Conservation (phyloP, 2,329 filamentous ascomycete species). For the Penicillium aurantiogriseum region DNA sequence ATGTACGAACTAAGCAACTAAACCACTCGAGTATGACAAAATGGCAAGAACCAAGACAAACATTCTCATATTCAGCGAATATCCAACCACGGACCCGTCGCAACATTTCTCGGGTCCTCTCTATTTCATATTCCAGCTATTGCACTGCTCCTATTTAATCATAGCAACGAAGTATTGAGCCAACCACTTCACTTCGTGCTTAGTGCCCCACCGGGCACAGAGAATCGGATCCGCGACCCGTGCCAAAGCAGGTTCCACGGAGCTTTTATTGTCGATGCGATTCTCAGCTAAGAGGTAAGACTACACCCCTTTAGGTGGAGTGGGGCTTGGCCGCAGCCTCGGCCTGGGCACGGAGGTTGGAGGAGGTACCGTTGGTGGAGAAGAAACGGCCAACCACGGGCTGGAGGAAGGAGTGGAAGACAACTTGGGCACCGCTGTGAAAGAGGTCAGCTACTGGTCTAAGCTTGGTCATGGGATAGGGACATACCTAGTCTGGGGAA, state of each 20-base stretch:
- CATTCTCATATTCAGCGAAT: conserved; percentile 5
- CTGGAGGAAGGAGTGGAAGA: conserved; percentile 94
- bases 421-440: conserved; percentile 81
- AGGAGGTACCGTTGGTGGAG: conserved; percentile 69
- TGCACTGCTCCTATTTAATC: conserved; percentile 16
- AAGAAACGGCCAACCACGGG: conserved; percentile 95
- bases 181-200: conserved; percentile 1
- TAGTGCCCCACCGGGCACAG: background rate
- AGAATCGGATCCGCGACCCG: conserved; percentile 23
- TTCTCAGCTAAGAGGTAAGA: conserved; percentile 20
- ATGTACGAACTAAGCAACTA: conserved; percentile 3
- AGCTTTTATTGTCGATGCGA: conserved; percentile 20
- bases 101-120: conserved; percentile 9
- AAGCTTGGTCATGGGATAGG: background rate
- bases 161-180: conserved; percentile 6
- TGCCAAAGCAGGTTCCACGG: conserved; percentile 5
- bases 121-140: conserved; percentile 8
- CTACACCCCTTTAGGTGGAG: conserved; percentile 54
- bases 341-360: conserved; percentile 85
- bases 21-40: background rate
- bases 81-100: conserved; percentile 6
- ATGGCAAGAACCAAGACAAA: conserved; percentile 5
- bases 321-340: conserved; percentile 65
- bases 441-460: conserved; percentile 4
- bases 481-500: conserved; percentile 86